These are phyloP conservation scores for Oidiodendron maius DNA, from an alignment of 495 filamentous ascomycete genomes.

Conservation along the genomic window DNA sequence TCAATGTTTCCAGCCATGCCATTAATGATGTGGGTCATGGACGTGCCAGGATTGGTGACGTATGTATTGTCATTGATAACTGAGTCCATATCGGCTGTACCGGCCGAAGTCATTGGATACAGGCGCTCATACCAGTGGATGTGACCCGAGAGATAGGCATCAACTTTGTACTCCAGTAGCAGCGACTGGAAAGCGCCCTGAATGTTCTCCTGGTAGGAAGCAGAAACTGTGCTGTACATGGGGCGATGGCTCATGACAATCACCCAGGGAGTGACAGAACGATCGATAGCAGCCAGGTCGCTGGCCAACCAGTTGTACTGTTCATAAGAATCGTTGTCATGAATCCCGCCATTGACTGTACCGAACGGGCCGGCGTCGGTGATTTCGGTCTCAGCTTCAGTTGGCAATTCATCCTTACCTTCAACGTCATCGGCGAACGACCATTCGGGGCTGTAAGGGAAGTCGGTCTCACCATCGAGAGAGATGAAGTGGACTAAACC, in stretches of 20 bases:
- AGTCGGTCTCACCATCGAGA: conserved; percentile 48
- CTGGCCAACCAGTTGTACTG: conserved; percentile 41
- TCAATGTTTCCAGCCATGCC: conserved; percentile 30
- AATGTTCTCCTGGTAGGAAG: conserved; percentile 28
- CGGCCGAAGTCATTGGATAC: conserved; percentile 30
- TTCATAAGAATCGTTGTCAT: conserved; percentile 32
- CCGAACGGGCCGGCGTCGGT: conserved; percentile 48
- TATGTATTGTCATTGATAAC: conserved; percentile 33
- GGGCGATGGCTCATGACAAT: conserved; percentile 48
- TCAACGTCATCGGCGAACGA: conserved; percentile 33
- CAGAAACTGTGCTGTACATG: conserved; percentile 34
- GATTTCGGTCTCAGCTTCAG: conserved; percentile 34
- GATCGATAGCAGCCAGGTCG: conserved; percentile 44
- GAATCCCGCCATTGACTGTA: conserved; percentile 29
- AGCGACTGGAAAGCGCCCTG: conserved; percentile 36
- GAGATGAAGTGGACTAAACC: conserved; percentile 46
- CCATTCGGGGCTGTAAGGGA: conserved; percentile 27
- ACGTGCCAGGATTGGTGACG: conserved; percentile 27
- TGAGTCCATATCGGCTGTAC: conserved; percentile 24
- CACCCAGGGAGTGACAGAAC: conserved; percentile 47
- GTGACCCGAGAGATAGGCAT: conserved; percentile 40
- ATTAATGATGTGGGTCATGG: conserved; percentile 30
- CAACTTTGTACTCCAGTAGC: conserved; percentile 41
- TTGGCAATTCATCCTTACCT: conserved; percentile 34
- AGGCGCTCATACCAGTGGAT: conserved; percentile 33